phyloP scores from a whole-genome alignment of 768 basidiomycete species.

The Asterophora parasitica region DNA sequence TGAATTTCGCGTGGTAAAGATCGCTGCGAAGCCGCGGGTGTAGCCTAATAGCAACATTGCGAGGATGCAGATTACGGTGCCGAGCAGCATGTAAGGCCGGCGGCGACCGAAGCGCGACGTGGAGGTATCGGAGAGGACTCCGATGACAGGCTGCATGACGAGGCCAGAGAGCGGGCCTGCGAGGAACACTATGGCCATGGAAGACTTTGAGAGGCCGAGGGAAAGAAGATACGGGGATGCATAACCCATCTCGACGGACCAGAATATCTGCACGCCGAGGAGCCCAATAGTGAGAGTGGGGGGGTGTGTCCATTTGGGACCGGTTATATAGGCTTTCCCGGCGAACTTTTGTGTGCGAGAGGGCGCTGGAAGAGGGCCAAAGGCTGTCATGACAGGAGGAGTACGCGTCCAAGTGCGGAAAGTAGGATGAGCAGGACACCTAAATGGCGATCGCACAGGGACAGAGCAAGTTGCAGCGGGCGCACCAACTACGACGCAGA shows the following conservation, averaged over 20 bases:
- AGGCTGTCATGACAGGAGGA: slow-evolving; percentile 8
- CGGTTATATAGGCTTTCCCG: slow-evolving; percentile 56
- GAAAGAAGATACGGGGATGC: slow-evolving; percentile 86
- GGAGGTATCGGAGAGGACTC: slow-evolving; percentile 82
- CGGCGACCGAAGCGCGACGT: slow-evolving; percentile 81
- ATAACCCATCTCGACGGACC: slow-evolving; percentile 95
- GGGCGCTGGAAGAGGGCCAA: slow-evolving; percentile 3
- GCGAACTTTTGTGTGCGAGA: slow-evolving; percentile 10
- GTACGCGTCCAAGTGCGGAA: too few relatives aligned
- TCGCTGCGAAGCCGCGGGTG: slow-evolving; percentile 60
- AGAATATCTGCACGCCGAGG: slow-evolving; percentile 82
- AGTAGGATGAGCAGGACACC: not conserved
- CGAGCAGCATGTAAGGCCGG: slow-evolving; percentile 79
- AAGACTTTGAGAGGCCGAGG: slow-evolving; percentile 80
- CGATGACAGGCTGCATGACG: slow-evolving; percentile 87
- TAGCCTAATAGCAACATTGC: slow-evolving; percentile 85
- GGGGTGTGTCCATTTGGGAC: slow-evolving; percentile 63
- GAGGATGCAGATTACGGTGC: slow-evolving; percentile 57
- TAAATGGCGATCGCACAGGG: too few relatives aligned
- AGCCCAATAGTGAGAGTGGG: slow-evolving; percentile 74
- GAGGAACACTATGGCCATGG: slow-evolving; percentile 87
- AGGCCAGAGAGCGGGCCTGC: slow-evolving; percentile 90
- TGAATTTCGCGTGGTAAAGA: slow-evolving; percentile 32
- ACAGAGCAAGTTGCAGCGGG: too few relatives aligned
- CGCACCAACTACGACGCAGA: too few relatives aligned